A percentile compares a stretch with the other conserved stretches of the same genome.
Evolutionary conservation across 495 filamentous ascomycete species (phyloP).

Genomic region (Cairneyella variabilis): DNA sequence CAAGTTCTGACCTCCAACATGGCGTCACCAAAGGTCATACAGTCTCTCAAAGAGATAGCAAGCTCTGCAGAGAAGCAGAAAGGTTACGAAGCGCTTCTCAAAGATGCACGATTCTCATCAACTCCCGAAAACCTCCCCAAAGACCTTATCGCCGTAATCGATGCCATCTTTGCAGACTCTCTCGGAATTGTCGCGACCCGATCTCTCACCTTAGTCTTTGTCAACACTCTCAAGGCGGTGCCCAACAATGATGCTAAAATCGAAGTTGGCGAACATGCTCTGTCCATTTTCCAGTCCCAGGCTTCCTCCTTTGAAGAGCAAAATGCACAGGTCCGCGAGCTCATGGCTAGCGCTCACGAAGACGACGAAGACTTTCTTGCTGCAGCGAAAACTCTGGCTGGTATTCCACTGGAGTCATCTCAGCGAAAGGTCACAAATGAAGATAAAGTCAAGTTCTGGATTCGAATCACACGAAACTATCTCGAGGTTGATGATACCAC

Average conservation of each 20-base stretch:
- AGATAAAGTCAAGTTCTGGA: conserved; percentile 77
- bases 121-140: conserved; percentile 7
- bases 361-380: conserved; percentile 71
- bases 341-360: conserved; percentile 82
- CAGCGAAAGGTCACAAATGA: conserved; percentile 77
- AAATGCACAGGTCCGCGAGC: conserved; percentile 70
- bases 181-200: conserved; percentile 27
- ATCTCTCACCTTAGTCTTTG: conserved; percentile 19
- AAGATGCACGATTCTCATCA: conserved; percentile 8
- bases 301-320: conserved; percentile 73
- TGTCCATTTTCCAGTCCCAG: conserved; percentile 20
- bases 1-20: conserved; percentile 2
- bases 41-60: conserved; percentile 21
- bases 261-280: conserved; percentile 27
- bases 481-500: conserved; percentile 93
- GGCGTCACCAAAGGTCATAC: conserved; percentile 19
- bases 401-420: conserved; percentile 81
- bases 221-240: conserved; percentile 16
- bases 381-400: conserved; percentile 73
- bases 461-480: conserved; percentile 91
- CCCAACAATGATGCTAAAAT: conserved; percentile 23
- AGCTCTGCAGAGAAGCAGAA: conserved; percentile 23
- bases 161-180: conserved; percentile 25
- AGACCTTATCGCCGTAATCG: conserved; percentile 23
- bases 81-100: conserved; percentile 24